Base-by-base conservation (phyloP, 306 rosid genomes). In the Lathyrus sativus region DNA sequence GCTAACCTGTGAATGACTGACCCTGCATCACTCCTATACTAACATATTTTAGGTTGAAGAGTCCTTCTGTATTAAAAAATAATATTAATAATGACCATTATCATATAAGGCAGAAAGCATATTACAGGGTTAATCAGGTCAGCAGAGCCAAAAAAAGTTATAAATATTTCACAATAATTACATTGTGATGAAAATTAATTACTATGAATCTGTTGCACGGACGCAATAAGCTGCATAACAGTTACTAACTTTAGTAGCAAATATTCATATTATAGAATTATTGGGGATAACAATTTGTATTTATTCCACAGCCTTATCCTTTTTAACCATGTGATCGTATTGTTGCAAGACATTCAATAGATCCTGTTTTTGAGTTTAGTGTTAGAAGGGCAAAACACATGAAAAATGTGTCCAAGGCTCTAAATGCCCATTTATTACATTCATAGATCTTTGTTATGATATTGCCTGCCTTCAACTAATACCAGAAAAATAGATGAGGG, bases 31-130 rank as follows among this genome's bases (percentile, higher is more conserved):
- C 42, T 71, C 24, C 69, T 56, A 38, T 45, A 67, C 71, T 44
- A 22, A 59, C 68, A 45, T 13, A 43, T 37, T 49, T 71, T 71
- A 73, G 5, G 67, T 71, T 70, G 88, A 67, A 73, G 86, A 74
- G n/a, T 77, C 80, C 72, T 75, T 85, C 95, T 90, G 87, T 69
- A 79, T 68, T 51, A 11, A 58, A 54, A 41, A 71, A n/a, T 42
- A 19, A 35, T 19, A 12, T 19, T 41, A 62, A 19, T 38, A 33
- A 50, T 18, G 18, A 74, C 33, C 0, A 18, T 29, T 68, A 65
- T 64, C 56, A 67, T 29, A 33, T 4, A 4, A 62, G 39, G 66
- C 59, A 57, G n/a, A 11, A 29, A 80, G 75, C 72, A 73, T n/a
- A 35, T 18, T 15, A 41, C 31, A 68, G n/a, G 72, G 12, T 43